These are phyloP conservation scores for Shiraia sp. DNA, from an alignment of 2,329 filamentous ascomycete species.

Conservation along the genomic window DNA sequence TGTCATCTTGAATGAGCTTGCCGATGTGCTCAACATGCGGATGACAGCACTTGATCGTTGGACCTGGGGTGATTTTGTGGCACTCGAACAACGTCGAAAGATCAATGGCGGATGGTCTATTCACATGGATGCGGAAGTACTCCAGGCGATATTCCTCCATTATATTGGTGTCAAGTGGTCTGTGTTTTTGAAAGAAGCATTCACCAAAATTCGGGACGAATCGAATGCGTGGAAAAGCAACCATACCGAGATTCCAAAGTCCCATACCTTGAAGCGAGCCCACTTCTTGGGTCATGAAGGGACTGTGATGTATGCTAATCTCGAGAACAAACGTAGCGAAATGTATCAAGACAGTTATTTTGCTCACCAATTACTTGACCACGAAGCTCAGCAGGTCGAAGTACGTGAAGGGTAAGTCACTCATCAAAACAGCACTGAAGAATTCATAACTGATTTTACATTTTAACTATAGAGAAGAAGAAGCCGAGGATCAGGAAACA, in stretches of 20 bases:
- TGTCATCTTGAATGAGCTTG: slow-evolving; percentile 35
- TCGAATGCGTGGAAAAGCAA: slow-evolving; percentile 24
- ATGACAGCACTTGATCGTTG: slow-evolving; percentile 30
- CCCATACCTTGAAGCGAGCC: slow-evolving; percentile 23
- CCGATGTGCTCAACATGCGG: slow-evolving; percentile 39
- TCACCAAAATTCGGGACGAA: slow-evolving; percentile 20
- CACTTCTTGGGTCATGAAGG: slow-evolving; percentile 28
- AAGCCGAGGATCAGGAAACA: neutral
- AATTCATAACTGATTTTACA: neutral
- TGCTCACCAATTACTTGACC: slow-evolving; percentile 29
- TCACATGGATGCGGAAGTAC: slow-evolving; percentile 36
- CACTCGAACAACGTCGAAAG: slow-evolving; percentile 33
- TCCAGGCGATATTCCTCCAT: slow-evolving; percentile 40
- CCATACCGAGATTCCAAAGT: slow-evolving; percentile 16
- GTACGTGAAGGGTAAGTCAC: slow-evolving; percentile 27
- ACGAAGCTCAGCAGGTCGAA: slow-evolving; percentile 25
- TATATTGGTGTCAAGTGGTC: slow-evolving; percentile 39
- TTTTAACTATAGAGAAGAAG: slow-evolving; percentile 1
- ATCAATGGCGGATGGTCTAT: slow-evolving; percentile 34
- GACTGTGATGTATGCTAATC: slow-evolving; percentile 1
- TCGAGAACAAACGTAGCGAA: slow-evolving; percentile 24
- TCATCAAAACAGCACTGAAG: too few relatives aligned
- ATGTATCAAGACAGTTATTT: slow-evolving; percentile 29
- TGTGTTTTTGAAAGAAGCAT: slow-evolving; percentile 33
- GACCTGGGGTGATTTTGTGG: slow-evolving; percentile 36